Conservation (phyloP, 331 rosid species). For the Cydonia oblonga region DNA sequence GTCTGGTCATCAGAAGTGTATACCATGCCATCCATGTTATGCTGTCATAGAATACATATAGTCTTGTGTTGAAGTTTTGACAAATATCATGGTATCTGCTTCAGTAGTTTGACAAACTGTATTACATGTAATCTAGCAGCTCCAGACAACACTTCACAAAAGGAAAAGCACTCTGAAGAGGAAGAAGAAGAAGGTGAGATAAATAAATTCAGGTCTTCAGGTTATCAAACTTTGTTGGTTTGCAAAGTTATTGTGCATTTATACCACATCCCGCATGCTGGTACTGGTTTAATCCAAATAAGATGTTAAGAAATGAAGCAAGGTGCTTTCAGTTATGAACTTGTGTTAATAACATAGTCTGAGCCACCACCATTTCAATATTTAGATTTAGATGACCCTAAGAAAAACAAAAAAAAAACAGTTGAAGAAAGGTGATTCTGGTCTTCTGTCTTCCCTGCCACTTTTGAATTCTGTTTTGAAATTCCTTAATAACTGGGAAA, state of each 20-base stretch:
- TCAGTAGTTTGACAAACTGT: background rate
- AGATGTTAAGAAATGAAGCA: slow-evolving; percentile 31
- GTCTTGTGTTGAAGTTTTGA: background rate
- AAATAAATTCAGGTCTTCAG: background rate
- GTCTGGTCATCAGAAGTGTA: too few relatives aligned
- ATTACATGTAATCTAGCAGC: background rate
- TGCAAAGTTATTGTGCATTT: background rate
- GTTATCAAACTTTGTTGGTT: background rate
- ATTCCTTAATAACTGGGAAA: slow-evolving; percentile 66
- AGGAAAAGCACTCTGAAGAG: slow-evolving; percentile 9
- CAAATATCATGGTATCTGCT: background rate
- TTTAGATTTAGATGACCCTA: slow-evolving; percentile 45
- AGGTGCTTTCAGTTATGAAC: slow-evolving; percentile 21
- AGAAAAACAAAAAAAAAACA: slow-evolving; percentile 46
- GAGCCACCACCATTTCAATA: background rate
- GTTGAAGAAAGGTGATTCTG: slow-evolving; percentile 53
- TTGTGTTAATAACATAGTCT: background rate
- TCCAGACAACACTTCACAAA: slow-evolving; percentile 3
- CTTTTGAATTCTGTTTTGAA: slow-evolving; percentile 58
- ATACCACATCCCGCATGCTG: background rate
- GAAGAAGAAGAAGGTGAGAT: slow-evolving; percentile 14
- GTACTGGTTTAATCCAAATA: background rate
- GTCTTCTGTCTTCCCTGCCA: slow-evolving; percentile 63
- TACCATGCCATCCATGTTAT: background rate
- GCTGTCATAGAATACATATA: background rate